phyloP scores from a whole-genome alignment of 225 moss, liverwort and hornwort species.

The Rhytidiadelphus loreus region DNA sequence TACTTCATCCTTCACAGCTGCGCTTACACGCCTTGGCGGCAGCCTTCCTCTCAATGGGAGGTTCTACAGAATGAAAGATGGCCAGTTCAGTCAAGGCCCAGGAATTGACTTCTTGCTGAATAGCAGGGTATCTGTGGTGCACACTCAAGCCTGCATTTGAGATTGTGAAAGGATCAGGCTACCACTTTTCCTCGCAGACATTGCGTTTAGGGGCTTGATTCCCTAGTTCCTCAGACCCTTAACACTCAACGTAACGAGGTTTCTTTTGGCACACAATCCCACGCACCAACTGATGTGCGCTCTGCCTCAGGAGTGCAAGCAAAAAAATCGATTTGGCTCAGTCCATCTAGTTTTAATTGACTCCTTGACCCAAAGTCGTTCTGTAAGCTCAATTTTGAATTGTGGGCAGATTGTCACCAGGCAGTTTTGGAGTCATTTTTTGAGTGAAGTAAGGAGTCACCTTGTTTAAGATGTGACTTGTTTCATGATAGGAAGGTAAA shows the following conservation, averaged over 20 bases:
- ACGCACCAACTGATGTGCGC: background rate
- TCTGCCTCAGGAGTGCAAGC: background rate
- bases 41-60: constrained; percentile 27
- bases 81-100: constrained; percentile 55
- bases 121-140: constrained; percentile 31
- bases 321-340: background rate
- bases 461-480: background rate
- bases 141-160: constrained; percentile 52
- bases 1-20: background rate
- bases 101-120: constrained; percentile 31
- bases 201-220: background rate
- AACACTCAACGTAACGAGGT: background rate
- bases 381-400: background rate
- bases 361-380: background rate
- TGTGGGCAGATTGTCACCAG: background rate
- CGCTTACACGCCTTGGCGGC: constrained; percentile 11
- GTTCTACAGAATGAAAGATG: constrained; percentile 63
- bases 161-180: constrained; percentile 45
- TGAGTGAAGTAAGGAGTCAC: background rate
- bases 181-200: constrained; percentile 20
- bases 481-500: background rate
- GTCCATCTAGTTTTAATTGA: background rate
- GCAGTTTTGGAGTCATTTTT: background rate
- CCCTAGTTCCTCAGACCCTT: background rate
- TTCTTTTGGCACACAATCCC: background rate